Evolutionary conservation across 1,139 yeast genomes (phyloP).

Genomic region (Taphrina confusa): DNA sequence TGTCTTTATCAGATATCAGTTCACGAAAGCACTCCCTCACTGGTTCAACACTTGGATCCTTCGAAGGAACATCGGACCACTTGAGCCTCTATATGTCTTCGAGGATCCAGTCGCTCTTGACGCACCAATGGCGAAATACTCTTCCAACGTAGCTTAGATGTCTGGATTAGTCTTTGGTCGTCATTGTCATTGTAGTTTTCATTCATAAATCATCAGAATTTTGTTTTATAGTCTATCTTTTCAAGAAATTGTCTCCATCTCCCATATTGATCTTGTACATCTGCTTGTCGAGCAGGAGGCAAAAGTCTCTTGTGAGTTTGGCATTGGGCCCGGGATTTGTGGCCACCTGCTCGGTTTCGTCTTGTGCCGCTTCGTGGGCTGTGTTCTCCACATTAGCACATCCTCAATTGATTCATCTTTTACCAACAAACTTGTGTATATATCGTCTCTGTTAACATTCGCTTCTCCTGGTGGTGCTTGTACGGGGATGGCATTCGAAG

Average conservation of each 20-base stretch:
- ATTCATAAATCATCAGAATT: neutral
- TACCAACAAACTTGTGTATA: too few species aligned
- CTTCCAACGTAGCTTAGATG: slow-evolving; percentile 1
- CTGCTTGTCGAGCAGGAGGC: too few species aligned
- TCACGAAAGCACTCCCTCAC: slow-evolving; percentile 44
- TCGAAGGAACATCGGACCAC: slow-evolving; percentile 36
- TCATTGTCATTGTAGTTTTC: slow-evolving; percentile 1
- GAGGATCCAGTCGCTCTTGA: slow-evolving; percentile 26
- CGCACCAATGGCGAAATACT: neutral
- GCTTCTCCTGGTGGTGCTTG: too few species aligned
- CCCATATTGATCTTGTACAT: too few species aligned
- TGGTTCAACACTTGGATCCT: slow-evolving; percentile 41
- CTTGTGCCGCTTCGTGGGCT: too few species aligned
- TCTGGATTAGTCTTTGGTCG: slow-evolving; percentile 1
- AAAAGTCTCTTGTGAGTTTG: too few species aligned
- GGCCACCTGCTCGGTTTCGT: too few species aligned
- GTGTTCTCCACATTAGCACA: too few species aligned
- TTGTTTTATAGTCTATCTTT: neutral
- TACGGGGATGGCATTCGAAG: slow-evolving; percentile 32
- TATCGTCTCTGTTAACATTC: too few species aligned
- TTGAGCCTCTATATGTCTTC: slow-evolving; percentile 34
- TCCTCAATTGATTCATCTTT: too few species aligned
- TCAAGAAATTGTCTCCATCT: too few species aligned
- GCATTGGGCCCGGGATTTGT: too few species aligned
- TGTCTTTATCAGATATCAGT: slow-evolving; percentile 46